Conservation (phyloP, 2,329 filamentous ascomycete species). For the Chaetomium olivaceum region DNA sequence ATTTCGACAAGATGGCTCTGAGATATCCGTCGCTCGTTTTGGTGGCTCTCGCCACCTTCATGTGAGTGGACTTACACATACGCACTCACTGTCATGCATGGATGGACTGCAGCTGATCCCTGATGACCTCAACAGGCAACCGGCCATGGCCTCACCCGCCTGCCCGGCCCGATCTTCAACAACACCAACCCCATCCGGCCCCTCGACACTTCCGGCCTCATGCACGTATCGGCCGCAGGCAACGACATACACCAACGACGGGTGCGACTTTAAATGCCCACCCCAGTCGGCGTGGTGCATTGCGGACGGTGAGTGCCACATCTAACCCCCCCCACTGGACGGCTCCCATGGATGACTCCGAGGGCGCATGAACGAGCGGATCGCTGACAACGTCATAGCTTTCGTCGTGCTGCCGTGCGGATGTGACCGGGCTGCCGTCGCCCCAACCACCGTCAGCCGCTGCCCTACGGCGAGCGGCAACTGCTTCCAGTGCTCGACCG, state of each 20-base stretch:
- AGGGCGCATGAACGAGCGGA: neutral
- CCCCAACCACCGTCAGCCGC: conserved; percentile 26
- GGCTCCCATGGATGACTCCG: neutral
- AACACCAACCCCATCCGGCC: neutral
- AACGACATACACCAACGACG: conserved; percentile 22
- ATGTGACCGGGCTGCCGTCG: conserved; percentile 22
- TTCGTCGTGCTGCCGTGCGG: conserved; percentile 28
- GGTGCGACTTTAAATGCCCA: conserved; percentile 24
- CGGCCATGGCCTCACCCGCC: conserved; percentile 17
- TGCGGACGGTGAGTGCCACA: conserved; percentile 20
- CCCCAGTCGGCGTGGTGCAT: conserved; percentile 17
- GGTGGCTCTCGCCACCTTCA: conserved; percentile 7
- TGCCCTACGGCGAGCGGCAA: conserved; percentile 22
- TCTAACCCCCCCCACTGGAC: neutral
- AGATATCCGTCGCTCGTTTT: conserved; percentile 2
- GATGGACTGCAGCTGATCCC: neutral
- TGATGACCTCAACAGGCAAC: conserved; percentile 1
- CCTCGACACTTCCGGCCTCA: conserved; percentile 10
- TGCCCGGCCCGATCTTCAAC: neutral
- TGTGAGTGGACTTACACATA: conserved; percentile 1
- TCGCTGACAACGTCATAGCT: conserved; percentile 1
- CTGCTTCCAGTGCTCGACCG: conserved; percentile 27
- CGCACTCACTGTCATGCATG: neutral
- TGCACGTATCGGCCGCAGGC: conserved; percentile 24
- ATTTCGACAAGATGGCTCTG: neutral